Percentiles rank a stretch among this genome's conserved stretches.
These are phyloP conservation scores for Diaporthe sp. DNA, from an alignment of 2,329 filamentous ascomycete genomes.

Conservation along the genomic window DNA sequence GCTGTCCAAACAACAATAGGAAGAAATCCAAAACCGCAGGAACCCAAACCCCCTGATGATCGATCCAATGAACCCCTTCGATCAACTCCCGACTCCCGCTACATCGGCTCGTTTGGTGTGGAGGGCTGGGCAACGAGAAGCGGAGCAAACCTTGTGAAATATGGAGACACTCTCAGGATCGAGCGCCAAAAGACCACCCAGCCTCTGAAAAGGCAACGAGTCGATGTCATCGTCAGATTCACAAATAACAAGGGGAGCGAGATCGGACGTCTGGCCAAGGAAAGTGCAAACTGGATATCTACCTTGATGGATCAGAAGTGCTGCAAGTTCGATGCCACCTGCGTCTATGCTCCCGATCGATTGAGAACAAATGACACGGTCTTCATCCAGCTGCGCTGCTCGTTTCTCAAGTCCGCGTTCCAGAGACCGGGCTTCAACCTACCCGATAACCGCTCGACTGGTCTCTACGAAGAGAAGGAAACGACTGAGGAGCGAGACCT, in stretches of 20 bases:
- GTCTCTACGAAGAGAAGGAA: conserved; percentile 87
- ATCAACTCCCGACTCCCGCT: conserved; percentile 65
- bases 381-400: conserved; percentile 89
- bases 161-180: conserved; percentile 87
- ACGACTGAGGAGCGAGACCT: conserved; percentile 87
- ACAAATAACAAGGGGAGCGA: conserved; percentile 84
- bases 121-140: conserved; percentile 93
- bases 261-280: conserved; percentile 87
- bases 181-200: conserved; percentile 83
- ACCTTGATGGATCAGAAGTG: conserved; percentile 90
- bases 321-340: conserved; percentile 87
- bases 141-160: conserved; percentile 79
- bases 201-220: conserved; percentile 66
- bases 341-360: conserved; percentile 88
- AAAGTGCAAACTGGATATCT: conserved; percentile 92
- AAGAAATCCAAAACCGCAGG: conserved; percentile 36
- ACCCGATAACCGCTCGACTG: conserved; percentile 77
- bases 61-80: conserved; percentile 30
- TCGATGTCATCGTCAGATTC: conserved; percentile 92
- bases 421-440: conserved; percentile 71
- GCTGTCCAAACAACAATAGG: conserved; percentile 20
- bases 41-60: conserved; percentile 24
- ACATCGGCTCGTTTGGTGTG: conserved; percentile 92
- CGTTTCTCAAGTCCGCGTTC: conserved; percentile 81
- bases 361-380: conserved; percentile 92